Evolutionary conservation across 306 rosid species (phyloP).

Genomic region (Prinsepia uniflora): DNA sequence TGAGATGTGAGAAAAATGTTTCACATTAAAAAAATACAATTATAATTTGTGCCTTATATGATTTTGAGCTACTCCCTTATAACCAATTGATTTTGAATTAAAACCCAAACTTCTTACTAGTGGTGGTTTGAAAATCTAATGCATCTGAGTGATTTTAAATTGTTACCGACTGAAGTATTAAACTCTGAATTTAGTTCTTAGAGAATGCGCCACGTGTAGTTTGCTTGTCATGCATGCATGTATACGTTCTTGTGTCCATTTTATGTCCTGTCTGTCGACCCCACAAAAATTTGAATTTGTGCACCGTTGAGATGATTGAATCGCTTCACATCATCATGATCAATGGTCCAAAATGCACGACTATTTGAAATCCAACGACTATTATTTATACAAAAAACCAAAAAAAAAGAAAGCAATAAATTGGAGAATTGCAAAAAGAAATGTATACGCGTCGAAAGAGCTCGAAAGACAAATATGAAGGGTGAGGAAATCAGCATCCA

Average conservation of each 20-base stretch:
- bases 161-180: neutral
- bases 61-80: too few species aligned
- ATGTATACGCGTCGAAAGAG: constrained; percentile 21
- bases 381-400: neutral
- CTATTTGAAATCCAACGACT: neutral
- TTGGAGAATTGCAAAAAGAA: neutral
- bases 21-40: too few species aligned
- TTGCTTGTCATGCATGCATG: constrained; percentile 2
- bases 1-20: too few species aligned
- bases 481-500: neutral
- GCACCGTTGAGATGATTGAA: neutral
- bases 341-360: neutral
- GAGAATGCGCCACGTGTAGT: constrained; percentile 26
- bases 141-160: too few species aligned
- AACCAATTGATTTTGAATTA: too few species aligned
- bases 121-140: too few species aligned
- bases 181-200: neutral
- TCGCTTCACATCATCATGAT: neutral
- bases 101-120: too few species aligned
- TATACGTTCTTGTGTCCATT: neutral
- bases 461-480: neutral
- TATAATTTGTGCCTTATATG: too few species aligned
- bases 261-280: neutral
- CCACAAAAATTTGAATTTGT: neutral
- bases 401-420: neutral